Evolutionary conservation across 179 eudicot genomes (phyloP).

Genomic region (Carnegiea gigantea): DNA sequence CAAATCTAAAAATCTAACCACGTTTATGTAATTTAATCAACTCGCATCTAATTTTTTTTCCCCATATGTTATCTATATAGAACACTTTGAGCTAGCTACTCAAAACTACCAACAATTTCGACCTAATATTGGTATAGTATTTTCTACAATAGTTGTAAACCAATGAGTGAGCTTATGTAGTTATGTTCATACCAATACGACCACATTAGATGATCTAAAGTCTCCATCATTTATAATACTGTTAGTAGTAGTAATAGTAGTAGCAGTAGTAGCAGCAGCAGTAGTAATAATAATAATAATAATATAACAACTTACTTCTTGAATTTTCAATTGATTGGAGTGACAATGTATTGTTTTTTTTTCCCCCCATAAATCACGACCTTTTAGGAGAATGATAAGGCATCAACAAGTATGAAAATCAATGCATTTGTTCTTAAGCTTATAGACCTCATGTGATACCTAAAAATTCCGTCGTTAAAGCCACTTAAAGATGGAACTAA

Average conservation of each 20-base stretch:
- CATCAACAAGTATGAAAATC: conserved; percentile 13
- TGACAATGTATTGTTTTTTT: conserved; percentile 17
- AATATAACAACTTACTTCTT: not conserved
- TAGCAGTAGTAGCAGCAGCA: no score
- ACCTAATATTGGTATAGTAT: not conserved
- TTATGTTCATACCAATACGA: not conserved
- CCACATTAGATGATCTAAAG: not conserved
- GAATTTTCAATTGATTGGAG: conserved; percentile 18
- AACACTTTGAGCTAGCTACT: not conserved
- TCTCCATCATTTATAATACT: not conserved
- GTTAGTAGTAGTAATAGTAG: no score
- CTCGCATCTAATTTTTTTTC: no score
- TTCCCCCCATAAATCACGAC: conserved; percentile 2
- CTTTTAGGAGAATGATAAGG: conserved; percentile 32
- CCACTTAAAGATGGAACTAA: no score
- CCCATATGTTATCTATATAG: not conserved
- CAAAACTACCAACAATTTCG: not conserved
- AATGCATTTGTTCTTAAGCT: conserved; percentile 10
- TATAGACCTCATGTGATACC: conserved; percentile 10
- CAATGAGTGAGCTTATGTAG: not conserved
- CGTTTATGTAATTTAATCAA: no score
- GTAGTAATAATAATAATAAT: no score
- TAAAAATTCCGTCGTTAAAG: not conserved
- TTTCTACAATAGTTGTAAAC: not conserved
- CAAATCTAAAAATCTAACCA: no score